Conservation (phyloP, 2,329 filamentous ascomycete genomes). For the Nemania serpens region DNA sequence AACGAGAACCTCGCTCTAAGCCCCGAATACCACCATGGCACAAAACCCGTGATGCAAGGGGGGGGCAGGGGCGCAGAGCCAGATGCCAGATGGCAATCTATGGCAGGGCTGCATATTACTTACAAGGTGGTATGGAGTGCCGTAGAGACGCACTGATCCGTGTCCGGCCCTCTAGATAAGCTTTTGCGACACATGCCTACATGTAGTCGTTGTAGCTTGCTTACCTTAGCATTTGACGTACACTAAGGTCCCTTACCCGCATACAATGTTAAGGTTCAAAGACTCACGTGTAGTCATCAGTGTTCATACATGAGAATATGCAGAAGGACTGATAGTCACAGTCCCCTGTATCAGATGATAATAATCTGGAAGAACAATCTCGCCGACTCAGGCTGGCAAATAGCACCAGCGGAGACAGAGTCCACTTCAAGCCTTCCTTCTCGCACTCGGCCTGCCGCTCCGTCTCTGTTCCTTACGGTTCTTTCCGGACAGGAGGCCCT, state of each 20-base stretch:
- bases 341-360: neutral
- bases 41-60: constrained; percentile 12
- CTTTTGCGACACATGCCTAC: neutral
- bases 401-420: neutral
- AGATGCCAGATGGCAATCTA: constrained; percentile 12
- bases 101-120: constrained; percentile 24
- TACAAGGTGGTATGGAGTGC: constrained; percentile 12
- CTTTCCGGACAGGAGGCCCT: too few relatives aligned
- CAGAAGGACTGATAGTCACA: neutral
- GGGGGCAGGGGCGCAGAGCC: constrained; percentile 15
- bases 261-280: neutral
- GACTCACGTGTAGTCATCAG: neutral
- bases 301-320: neutral
- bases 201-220: neutral
- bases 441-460: neutral
- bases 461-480: too few relatives aligned
- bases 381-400: neutral
- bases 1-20: constrained; percentile 23
- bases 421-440: neutral
- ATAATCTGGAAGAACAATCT: neutral
- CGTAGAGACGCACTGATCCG: neutral
- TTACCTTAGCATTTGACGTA: neutral
- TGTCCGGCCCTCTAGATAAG: constrained; percentile 5
- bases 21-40: constrained; percentile 16
- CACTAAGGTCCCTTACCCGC: neutral